phyloP scores from a whole-genome alignment of 2,329 filamentous ascomycete genomes.

The Aspergillus latus region DNA sequence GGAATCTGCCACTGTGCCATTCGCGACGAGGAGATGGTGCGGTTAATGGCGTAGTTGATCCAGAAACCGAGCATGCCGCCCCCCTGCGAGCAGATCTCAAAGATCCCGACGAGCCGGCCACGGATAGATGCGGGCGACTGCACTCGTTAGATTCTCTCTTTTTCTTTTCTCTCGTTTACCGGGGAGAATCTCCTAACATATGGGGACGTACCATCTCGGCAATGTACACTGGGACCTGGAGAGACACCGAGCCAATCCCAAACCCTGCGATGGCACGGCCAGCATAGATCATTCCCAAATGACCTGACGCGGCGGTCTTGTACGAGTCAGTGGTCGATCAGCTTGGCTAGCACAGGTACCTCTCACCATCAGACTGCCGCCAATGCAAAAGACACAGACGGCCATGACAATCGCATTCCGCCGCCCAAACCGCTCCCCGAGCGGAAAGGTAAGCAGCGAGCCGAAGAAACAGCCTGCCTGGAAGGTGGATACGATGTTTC shows the following conservation, averaged over 20 bases:
- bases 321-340: neutral
- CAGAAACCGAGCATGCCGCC: constrained; percentile 46
- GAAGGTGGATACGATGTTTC: constrained; percentile 15
- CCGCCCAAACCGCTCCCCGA: constrained; percentile 51
- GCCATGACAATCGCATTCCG: constrained; percentile 54
- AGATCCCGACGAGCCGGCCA: constrained; percentile 59
- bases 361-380: constrained; percentile 32
- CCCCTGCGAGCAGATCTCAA: constrained; percentile 55
- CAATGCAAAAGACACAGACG: constrained; percentile 57
- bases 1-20: constrained; percentile 59
- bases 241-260: constrained; percentile 12
- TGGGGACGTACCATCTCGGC: constrained; percentile 37
- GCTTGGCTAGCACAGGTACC: neutral
- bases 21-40: constrained; percentile 31
- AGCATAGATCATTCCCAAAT: constrained; percentile 10
- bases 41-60: constrained; percentile 53
- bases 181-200: constrained; percentile 43
- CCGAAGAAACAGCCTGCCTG: constrained; percentile 24
- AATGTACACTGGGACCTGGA: constrained; percentile 13
- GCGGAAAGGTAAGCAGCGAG: constrained; percentile 34
- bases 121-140: constrained; percentile 56
- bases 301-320: constrained; percentile 7
- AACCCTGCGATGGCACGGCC: constrained; percentile 11
- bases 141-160: constrained; percentile 39
- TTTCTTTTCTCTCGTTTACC: too few species aligned